Base-by-base conservation (phyloP, 1,284 basidiomycete genomes). In the Papiliotrema nemorosa region DNA sequence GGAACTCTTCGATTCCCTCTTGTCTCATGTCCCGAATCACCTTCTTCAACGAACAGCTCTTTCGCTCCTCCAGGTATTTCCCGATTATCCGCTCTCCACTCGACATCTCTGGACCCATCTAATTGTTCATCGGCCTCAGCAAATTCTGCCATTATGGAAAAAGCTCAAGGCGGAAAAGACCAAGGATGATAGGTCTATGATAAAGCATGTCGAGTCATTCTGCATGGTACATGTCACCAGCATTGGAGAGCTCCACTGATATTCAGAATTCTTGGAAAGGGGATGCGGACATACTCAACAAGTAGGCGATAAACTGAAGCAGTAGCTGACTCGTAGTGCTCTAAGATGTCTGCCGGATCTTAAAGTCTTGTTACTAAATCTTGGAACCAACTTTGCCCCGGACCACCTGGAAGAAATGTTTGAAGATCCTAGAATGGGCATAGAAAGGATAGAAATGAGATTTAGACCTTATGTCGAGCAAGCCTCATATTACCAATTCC, bases 381-480 rank as follows among this genome's bases (percentile, higher is more conserved):
- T 76, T 45, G 75, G 75, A 6, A 75, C 74, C 6, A 75, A 75
- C 54, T 76, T 76, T 39, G 62, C 68, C 2, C 75, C 75, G 1
- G 74, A 76, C 53, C 75, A 77, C 55, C 58, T 77, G 3, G 62
- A 66, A 44, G 74, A 77, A 49, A 65, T 71, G 53, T 76, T 76
- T 52, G 53, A 64, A 33, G 47, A 54, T 7, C 71, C 67, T 1
- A 53, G 74, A 13, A 55, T 54, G 3, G 53, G 45, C n/a, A 53
- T 77, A 4, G 31, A 64, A 46, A 57, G 64, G 40, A 62, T 76
- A 50, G 70, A 75, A 52, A 50, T 77, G 48, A 47, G 70, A 3
- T 77, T 77, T 54, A 61, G 70, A 36, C 75, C 75, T 3, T 77
- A 77, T 55, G 72, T 77, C 27, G 70, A 73, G 55, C 66, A 69